These are phyloP conservation scores for Fistulinella staudtii DNA, from an alignment of 1,284 basidiomycete genomes.

Conservation along the genomic window DNA sequence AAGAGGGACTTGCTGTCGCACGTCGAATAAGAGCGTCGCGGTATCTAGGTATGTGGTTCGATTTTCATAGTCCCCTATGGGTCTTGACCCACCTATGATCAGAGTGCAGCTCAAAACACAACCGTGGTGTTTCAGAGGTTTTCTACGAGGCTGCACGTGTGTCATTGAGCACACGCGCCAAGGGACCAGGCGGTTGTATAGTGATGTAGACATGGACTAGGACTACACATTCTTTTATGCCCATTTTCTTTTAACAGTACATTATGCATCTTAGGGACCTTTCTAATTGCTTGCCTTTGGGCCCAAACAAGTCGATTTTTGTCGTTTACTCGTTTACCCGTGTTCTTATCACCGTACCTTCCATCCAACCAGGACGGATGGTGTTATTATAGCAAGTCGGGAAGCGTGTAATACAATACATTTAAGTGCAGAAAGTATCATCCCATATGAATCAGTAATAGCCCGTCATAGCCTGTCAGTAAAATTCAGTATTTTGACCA, in stretches of 20 bases:
- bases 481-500: constrained; percentile 11
- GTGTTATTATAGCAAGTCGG: constrained; percentile 26
- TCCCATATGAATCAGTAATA: constrained; percentile 22
- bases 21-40: constrained; percentile 87
- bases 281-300: constrained; percentile 19
- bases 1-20: constrained; percentile 85
- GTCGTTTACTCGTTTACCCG: background rate
- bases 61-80: too few relatives aligned
- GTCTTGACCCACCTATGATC: constrained; percentile 1
- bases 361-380: background rate
- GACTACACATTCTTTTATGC: constrained; percentile 3
- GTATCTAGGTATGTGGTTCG: constrained; percentile 77
- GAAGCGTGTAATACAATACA: constrained; percentile 25
- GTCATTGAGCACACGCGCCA: constrained; percentile 69
- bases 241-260: background rate
- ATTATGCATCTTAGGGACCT: constrained; percentile 17
- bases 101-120: constrained; percentile 97
- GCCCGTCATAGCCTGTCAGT: constrained; percentile 30
- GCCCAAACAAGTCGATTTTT: background rate
- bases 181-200: constrained; percentile 56
- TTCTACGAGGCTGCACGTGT: constrained; percentile 88
- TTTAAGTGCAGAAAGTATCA: constrained; percentile 13
- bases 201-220: constrained; percentile 44
- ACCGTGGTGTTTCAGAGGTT: constrained; percentile 89
- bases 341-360: background rate